Evolutionary conservation across 2,329 filamentous ascomycete species (phyloP).

Genomic region (Cytospora chrysosperma): DNA sequence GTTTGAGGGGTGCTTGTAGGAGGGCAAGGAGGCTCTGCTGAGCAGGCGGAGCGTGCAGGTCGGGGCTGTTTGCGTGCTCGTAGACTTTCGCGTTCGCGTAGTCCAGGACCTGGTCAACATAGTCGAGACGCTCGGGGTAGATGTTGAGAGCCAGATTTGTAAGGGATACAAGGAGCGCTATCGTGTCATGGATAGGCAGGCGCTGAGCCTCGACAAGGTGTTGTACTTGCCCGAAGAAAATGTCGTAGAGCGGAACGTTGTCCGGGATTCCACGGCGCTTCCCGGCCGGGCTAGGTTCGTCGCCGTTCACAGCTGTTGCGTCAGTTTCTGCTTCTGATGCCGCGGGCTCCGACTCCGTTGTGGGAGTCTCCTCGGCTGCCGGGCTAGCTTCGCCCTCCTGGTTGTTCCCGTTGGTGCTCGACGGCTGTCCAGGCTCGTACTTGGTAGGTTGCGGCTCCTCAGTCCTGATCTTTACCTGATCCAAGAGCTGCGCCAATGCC

Average conservation of each 20-base stretch:
- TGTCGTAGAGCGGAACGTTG: constrained; percentile 88
- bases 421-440: constrained; percentile 31
- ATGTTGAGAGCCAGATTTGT: constrained; percentile 93
- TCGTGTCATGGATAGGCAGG: constrained; percentile 90
- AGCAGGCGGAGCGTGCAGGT: constrained; percentile 81
- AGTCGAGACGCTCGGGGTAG: constrained; percentile 88
- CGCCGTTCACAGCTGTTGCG: constrained; percentile 47
- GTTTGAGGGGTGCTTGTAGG: constrained; percentile 84
- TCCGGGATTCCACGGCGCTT: constrained; percentile 60
- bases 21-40: constrained; percentile 89
- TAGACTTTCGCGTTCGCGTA: constrained; percentile 85
- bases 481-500: constrained; percentile 73
- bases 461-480: constrained; percentile 71
- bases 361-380: constrained; percentile 32
- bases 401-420: constrained; percentile 39
- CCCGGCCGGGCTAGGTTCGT: constrained; percentile 33
- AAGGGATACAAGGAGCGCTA: constrained; percentile 89
- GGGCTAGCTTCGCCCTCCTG: constrained; percentile 36
- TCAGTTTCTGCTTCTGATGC: constrained; percentile 48
- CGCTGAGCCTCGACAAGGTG: constrained; percentile 89
- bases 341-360: constrained; percentile 36
- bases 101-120: constrained; percentile 88
- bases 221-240: constrained; percentile 95
- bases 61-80: constrained; percentile 91
- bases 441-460: constrained; percentile 37